Evolutionary conservation across 192 early-diverging fungal species (phyloP), one percentile per base, ranked within the genome.

Genomic region (Mortierella antarctica): DNA sequence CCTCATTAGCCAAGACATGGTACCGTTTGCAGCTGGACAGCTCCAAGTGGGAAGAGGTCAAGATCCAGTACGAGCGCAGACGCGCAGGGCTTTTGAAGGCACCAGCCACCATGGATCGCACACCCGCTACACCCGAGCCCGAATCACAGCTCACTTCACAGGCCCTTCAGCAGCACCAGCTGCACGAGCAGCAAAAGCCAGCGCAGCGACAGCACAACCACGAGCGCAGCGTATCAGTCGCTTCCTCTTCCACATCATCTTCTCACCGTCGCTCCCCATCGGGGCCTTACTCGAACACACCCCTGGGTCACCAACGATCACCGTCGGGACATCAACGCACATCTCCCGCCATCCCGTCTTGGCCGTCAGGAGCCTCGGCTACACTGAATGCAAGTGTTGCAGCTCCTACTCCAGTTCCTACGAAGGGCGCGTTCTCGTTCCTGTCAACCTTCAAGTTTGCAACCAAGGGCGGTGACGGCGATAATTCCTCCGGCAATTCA

Each of bases 21-120:
- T 80, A 54, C 60, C 62, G 57, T 18, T 54, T 72, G 5, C 70
- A 72, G 31, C 17, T 64, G 59, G 77, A 80, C 18, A 70, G 70
- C 14, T 72, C 65, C 57, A 80, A 68, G 15, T 80, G 77, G 77
- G 70, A 80, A 14, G 77, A 80, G 4, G 42, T 71, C n/a, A 80
- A 80, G 65, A 17, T 55, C 1, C 65, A 67, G 23, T 80, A 80
- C 15, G 70, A 71, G 40, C 58, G 50, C 7, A 51, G 68, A 11
- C 75, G 75, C n/a, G 40, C 68, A 11, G 55, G 75, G 2, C 75
- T 79, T 20, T 6, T 79, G 17, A 51, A 79, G 23, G 63, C 68
- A 2, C 69, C 75, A 2, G 41, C 54, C 9, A 67, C 45, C 20
- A 14, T 59, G 5, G 75, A 79, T 14, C 75, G 69, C 17, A 39